phyloP scores from a whole-genome alignment of 2,329 filamentous ascomycete species.

The Alternaria consortialis region DNA sequence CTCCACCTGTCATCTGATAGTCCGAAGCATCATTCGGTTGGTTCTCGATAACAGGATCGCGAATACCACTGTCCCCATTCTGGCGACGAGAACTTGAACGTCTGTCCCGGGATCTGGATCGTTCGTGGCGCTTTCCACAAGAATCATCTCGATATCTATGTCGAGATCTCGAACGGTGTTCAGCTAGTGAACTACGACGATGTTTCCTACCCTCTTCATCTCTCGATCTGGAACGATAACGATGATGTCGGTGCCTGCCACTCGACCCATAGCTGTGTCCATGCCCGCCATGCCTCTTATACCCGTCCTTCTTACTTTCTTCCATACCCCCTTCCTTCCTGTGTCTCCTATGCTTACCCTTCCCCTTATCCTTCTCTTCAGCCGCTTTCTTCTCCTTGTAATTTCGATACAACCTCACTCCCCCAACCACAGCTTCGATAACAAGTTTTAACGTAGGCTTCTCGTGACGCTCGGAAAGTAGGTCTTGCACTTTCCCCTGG shows the following conservation, averaged over 20 bases:
- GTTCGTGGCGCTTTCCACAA: not conserved
- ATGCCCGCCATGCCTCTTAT: not conserved
- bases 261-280: not conserved
- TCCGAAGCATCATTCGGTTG: not conserved
- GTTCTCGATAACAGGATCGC: not conserved
- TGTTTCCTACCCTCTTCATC: not conserved
- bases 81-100: not conserved
- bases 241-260: not conserved
- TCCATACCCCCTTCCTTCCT: not conserved
- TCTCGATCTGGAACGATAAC: not conserved
- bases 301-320: not conserved
- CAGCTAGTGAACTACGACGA: not conserved
- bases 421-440: slow-evolving; percentile 33
- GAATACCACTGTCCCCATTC: not conserved
- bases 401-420: slow-evolving; percentile 27
- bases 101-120: not conserved
- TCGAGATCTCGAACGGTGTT: not conserved
- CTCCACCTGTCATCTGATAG: slow-evolving; percentile 16
- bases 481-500: slow-evolving; percentile 23
- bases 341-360: not conserved
- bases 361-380: slow-evolving; percentile 9
- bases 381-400: slow-evolving; percentile 22
- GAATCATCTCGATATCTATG: not conserved
- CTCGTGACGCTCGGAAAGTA: slow-evolving; percentile 17
- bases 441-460: slow-evolving; percentile 25